Evolutionary conservation across 495 filamentous ascomycete species (phyloP).

Genomic region (Aspergillus sclerotioniger): DNA sequence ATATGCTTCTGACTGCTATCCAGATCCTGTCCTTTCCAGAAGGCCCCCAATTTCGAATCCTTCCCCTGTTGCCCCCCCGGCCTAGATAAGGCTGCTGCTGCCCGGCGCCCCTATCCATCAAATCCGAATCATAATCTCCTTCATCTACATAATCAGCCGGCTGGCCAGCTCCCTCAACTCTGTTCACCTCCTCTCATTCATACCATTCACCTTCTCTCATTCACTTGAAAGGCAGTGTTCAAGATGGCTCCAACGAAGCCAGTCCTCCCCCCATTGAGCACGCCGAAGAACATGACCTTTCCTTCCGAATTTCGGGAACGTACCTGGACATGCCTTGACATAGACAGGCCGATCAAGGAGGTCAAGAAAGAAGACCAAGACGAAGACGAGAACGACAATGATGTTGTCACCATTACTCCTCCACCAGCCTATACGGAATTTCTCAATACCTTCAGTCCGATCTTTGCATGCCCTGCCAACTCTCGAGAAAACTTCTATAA

Average conservation of each 20-base stretch:
- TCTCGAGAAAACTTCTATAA: slow-evolving; percentile 12
- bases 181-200: too few species aligned
- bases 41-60: background rate
- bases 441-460: slow-evolving; percentile 19
- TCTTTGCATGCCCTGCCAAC: slow-evolving; percentile 2
- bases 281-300: slow-evolving; percentile 16
- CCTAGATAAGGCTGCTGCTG: background rate
- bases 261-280: slow-evolving; percentile 15
- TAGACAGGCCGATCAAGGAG: slow-evolving; percentile 5
- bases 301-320: slow-evolving; percentile 20
- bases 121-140: background rate
- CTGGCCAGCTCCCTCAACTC: background rate
- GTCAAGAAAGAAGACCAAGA: slow-evolving; percentile 5
- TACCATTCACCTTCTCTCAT: too few species aligned
- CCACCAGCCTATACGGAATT: slow-evolving; percentile 22
- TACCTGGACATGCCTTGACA: slow-evolving; percentile 7
- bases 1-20: slow-evolving; percentile 5
- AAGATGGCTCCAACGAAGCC: slow-evolving; percentile 19
- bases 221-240: too few species aligned
- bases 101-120: slow-evolving; percentile 7
- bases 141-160: background rate
- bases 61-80: background rate
- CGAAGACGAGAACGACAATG: slow-evolving; percentile 8
- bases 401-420: slow-evolving; percentile 11
- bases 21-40: slow-evolving; percentile 2